Conservation (phyloP, 1,284 basidiomycete species). For the Rhodotorula sp. region DNA sequence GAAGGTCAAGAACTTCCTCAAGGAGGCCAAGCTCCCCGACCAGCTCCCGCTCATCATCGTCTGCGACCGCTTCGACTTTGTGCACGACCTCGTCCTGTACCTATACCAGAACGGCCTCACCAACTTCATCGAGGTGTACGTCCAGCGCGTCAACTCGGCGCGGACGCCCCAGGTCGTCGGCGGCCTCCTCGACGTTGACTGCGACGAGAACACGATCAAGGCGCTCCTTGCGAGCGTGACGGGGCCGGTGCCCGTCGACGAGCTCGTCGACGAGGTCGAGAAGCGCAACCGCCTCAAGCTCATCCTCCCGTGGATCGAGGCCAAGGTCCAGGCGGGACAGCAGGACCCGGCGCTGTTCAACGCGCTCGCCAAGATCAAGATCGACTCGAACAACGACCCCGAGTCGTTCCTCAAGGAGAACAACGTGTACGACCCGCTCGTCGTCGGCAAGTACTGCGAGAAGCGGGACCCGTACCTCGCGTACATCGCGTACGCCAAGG, state of each 20-base stretch:
- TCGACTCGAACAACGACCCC: conserved; percentile 98
- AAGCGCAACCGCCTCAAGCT: conserved; percentile 94
- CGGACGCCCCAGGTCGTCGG: conserved; percentile 98
- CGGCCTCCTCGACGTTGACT: conserved; percentile 96
- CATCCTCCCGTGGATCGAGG: conserved; percentile 95
- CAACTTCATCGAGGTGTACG: conserved; percentile 99
- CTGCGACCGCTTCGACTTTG: conserved; percentile 99
- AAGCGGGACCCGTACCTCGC: conserved; percentile 97
- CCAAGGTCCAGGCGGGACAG: conserved; percentile 85
- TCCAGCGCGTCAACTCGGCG: conserved; percentile 95
- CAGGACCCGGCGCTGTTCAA: conserved; percentile 94
- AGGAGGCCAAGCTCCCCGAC: conserved; percentile 91
- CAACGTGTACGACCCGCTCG: conserved; percentile 94
- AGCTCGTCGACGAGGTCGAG: conserved; percentile 96
- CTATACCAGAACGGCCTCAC: conserved; percentile 96
- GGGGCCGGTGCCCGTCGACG: conserved; percentile 96
- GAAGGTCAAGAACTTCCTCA: conserved; percentile 99
- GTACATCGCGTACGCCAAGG: conserved; percentile 99
- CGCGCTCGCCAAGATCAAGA: conserved; percentile 96
- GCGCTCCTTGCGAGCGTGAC: conserved; percentile 88
- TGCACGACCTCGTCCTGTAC: conserved; percentile 98
- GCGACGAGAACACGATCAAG: conserved; percentile 96
- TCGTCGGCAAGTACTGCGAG: conserved; percentile 99
- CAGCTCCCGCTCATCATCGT: conserved; percentile 99
- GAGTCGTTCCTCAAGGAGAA: conserved; percentile 98